A percentile compares a stretch with the other conserved stretches of the same genome.
Conservation (phyloP, 176 grass and related monocot genomes). For the Canna indica region DNA sequence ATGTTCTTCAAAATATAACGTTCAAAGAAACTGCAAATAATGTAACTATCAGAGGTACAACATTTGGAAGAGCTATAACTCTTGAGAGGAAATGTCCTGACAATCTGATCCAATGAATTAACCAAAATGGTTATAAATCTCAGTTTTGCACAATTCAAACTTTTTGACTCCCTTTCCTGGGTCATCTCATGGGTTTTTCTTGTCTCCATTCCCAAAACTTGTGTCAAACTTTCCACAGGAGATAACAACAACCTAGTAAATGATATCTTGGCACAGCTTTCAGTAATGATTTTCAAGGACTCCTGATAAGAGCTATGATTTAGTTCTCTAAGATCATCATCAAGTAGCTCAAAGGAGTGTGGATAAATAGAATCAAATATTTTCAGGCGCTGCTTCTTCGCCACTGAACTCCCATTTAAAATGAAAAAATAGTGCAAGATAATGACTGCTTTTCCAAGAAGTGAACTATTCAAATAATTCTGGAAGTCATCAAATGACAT, state of each 20-base stretch:
- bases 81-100: conserved; percentile 36
- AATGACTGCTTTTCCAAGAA: conserved; percentile 66
- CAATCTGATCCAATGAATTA: conserved; percentile 47
- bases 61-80: conserved; percentile 5
- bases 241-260: conserved; percentile 68
- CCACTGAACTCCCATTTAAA: conserved; percentile 30
- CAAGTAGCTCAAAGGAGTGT: conserved; percentile 54
- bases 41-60: conserved; percentile 20
- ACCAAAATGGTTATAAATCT: conserved; percentile 66
- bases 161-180: conserved; percentile 47
- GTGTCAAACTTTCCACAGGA: conserved; percentile 28
- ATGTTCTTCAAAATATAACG: conserved; percentile 79
- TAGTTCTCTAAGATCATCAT: conserved; percentile 33
- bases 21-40: conserved; percentile 37
- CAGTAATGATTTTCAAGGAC: conserved; percentile 48
- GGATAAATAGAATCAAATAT: conserved; percentile 58
- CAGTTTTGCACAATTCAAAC: conserved; percentile 46
- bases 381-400: conserved; percentile 44
- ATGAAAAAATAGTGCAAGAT: conserved; percentile 45
- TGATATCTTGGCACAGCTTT: conserved; percentile 63
- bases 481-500: conserved; percentile 50
- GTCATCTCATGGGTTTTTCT: conserved; percentile 24
- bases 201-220: not conserved
- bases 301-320: conserved; percentile 33
- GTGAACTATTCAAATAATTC: conserved; percentile 47